Evolutionary conservation across 1,284 basidiomycete genomes (phyloP).

Genomic region (Sanghuangporus baumii): DNA sequence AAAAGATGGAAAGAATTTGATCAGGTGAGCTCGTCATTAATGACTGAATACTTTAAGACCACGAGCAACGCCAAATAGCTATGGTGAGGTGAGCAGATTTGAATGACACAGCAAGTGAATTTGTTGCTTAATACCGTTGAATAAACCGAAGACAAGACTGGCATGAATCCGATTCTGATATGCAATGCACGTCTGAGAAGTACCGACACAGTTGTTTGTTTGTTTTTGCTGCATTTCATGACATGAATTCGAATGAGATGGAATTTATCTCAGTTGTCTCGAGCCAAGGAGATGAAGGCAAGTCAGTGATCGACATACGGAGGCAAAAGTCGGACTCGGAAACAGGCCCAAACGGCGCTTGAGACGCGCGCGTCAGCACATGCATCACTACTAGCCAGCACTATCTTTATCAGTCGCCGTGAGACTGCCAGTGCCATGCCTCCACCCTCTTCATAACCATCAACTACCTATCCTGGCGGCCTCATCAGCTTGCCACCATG

Average conservation of each 20-base stretch:
- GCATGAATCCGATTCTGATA: no score
- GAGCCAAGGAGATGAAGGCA: background rate
- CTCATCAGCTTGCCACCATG: background rate
- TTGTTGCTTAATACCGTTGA: no score
- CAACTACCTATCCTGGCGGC: background rate
- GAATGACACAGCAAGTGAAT: no score
- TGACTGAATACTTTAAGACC: no score
- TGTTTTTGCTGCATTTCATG: background rate
- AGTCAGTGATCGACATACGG: background rate
- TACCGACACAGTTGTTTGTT: no score
- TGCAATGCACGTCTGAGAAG: no score
- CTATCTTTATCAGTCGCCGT: background rate
- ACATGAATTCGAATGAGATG: background rate
- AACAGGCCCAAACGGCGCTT: conserved; percentile 3
- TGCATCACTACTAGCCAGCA: background rate
- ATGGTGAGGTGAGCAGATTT: no score
- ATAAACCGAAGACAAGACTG: no score
- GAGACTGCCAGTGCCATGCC: background rate
- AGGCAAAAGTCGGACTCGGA: background rate
- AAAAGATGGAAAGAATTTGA: no score
- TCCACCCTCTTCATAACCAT: background rate
- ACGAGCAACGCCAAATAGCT: no score
- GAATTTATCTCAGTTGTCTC: background rate
- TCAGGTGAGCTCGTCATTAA: no score
- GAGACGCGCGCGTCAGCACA: background rate